Base-by-base conservation (phyloP, 805 yeast species). In the Hanseniaspora taiwanica region DNA sequence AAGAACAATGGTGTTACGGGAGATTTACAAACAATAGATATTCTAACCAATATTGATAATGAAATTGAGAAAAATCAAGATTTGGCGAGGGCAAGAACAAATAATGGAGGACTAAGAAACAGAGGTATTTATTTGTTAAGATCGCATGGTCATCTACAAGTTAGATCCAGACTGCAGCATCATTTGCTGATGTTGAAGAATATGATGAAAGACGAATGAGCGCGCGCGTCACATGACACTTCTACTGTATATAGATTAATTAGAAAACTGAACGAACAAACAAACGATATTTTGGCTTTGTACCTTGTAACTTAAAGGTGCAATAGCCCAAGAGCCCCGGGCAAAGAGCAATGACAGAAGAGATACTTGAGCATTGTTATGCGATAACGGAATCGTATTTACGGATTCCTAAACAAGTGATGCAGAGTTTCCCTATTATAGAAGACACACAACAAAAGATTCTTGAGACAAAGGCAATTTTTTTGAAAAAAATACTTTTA, bases 1-100 rank as follows among this genome's bases (percentile, higher is more conserved):
- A 49, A 46, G 19, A 49, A 47, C n/a, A 55, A 56, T 25, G 62
- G 62, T 24, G 50, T 56, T 6, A 42, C 45, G 20, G 62, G 60
- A 3, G 58, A 58, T 39, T 38, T 54, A 12, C 35, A 46, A n/a
- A 56, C 62, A 3, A 45, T 56, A 1, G 55, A 49, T 27, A 36
- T 53, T 6, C 40, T 58, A 3, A 52, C 49, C 16, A 39, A 42
- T 14, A 47, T 55, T 6, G 41, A 47, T 3, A 34, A 40, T 7
- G 53, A 49, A 27, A 40, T 52, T 21, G 44, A 48, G 10, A 25
- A 8, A 8, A 25, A 25, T 8, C 29, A 25, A 25, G n/a, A 12
- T 13, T 8, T 25, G 29, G 14, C n/a, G 10, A 25, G 29, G 10
- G 29, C 8, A 25, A n/a, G n/a, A n/a, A n/a, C n/a, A n/a, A n/a